Evolutionary conservation across 1,139 yeast species (phyloP).

Genomic region (Suhomyces terraborum): DNA sequence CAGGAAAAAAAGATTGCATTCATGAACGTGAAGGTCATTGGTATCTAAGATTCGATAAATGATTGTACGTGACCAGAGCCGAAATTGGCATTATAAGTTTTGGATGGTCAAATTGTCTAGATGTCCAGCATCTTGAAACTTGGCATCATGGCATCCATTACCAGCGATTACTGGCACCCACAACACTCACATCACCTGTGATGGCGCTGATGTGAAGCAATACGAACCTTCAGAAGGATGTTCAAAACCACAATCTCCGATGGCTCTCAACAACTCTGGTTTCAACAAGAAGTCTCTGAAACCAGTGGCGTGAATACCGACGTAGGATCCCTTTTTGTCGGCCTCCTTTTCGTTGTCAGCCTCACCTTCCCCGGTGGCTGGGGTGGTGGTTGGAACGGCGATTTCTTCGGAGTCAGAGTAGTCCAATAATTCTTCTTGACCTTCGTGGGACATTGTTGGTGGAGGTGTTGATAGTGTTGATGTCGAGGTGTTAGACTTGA

Average conservation of each 20-base stretch:
- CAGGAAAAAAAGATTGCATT: background rate
- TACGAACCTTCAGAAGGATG: slow-evolving; percentile 98
- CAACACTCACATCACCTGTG: background rate
- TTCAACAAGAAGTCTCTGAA: slow-evolving; percentile 96
- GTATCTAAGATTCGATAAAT: too few species aligned
- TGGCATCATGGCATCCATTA: background rate
- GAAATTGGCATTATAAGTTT: too few species aligned
- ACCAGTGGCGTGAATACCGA: slow-evolving; percentile 97
- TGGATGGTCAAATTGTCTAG: background rate
- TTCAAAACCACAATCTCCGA: slow-evolving; percentile 98
- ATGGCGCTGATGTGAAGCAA: slow-evolving; percentile 12
- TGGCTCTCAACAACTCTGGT: slow-evolving; percentile 96
- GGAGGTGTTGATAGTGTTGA: slow-evolving; percentile 4
- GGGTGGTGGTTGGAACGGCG: slow-evolving; percentile 71
- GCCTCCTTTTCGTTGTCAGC: slow-evolving; percentile 49
- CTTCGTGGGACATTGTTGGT: slow-evolving; percentile 74
- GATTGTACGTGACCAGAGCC: too few species aligned
- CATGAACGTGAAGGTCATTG: too few species aligned
- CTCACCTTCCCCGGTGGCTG: slow-evolving; percentile 54
- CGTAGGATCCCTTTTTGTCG: slow-evolving; percentile 96
- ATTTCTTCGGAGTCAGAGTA: slow-evolving; percentile 98
- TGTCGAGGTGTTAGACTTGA: slow-evolving; percentile 8
- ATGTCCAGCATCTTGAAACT: background rate
- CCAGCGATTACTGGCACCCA: background rate
- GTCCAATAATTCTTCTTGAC: slow-evolving; percentile 98